Evolutionary conservation across 257 asterid species (phyloP), one percentile per base, ranked within the genome.

Genomic region (Lycium barbarum): DNA sequence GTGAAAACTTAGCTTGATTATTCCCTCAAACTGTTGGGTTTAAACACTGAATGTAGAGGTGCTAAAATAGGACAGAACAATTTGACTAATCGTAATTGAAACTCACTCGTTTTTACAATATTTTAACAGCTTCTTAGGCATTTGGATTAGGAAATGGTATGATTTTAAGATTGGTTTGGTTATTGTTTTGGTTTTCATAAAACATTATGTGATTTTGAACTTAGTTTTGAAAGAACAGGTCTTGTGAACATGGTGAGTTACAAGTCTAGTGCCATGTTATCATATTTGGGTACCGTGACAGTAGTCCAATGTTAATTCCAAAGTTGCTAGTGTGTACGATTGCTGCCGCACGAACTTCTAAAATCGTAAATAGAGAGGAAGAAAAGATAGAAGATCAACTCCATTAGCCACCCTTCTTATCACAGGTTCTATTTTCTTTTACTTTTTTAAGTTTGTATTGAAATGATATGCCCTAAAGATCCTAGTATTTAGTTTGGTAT

Each of bases 91-190:
- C 45, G 45, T 33, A 33, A 12, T 4, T 65, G 72, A 33, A 33
- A 65, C 70, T 61, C 70, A 10, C 72, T 65, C 26, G 45, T 33
- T 11, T 65, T 65, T 26, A 65, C 72, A 33, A 12, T 33, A 65
- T 65, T 65, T 65, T 5, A 65, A 65, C 72, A 12, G 72, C 12
- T 71, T 68, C 76, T 36, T 1, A 38, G 15, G 54, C 26, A 26
- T 70, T 71, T 71, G 79, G 79, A 71, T 71, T 71, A 71, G 35
- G 22, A 71, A 71, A 72, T 12, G 5, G 38, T 22, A 72, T n/a
- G 65, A 59, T 59, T 55, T 59, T 59, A 20, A 18, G 33, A 59
- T 59, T 59, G 26, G 9, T n/a, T 72, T 72, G 35, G 54, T 18
- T 18, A 35, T 43, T 47, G 36, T 47, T 43, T 40, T 40, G 55